Percentiles rank a stretch among this genome's conserved stretches.
Conservation (phyloP, 1,139 yeast genomes). For the Yamadazyma mexicana region DNA sequence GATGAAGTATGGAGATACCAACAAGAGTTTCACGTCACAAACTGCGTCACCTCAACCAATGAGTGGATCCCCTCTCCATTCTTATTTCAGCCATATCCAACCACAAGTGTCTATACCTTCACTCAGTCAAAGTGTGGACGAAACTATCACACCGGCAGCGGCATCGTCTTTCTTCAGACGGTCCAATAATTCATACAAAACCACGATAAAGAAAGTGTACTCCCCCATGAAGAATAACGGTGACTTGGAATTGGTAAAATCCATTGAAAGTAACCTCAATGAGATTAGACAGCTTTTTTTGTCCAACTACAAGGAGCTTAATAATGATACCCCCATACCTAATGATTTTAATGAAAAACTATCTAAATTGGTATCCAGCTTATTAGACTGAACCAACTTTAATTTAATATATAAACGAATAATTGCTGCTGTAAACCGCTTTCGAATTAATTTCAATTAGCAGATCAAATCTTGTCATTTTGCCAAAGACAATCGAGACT, state of each 20-base stretch:
- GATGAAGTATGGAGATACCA: slow-evolving; percentile 27
- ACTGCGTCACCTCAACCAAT: slow-evolving; percentile 7
- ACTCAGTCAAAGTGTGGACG: slow-evolving; percentile 1
- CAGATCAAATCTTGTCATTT: too few relatives aligned
- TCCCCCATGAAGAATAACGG: slow-evolving; percentile 37
- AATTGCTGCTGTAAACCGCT: too few relatives aligned
- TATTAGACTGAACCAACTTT: slow-evolving; percentile 12
- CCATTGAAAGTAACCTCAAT: slow-evolving; percentile 26
- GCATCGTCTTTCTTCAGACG: slow-evolving; percentile 8
- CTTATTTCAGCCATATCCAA: slow-evolving; percentile 7
- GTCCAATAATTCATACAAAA: slow-evolving; percentile 28
- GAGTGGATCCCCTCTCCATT: slow-evolving; percentile 7
- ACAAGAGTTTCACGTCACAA: slow-evolving; percentile 1
- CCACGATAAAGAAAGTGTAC: slow-evolving; percentile 37
- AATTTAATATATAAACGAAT: too few relatives aligned
- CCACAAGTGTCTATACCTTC: neutral
- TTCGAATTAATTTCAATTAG: neutral
- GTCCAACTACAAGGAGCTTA: slow-evolving; percentile 8
- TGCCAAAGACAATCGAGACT: too few relatives aligned
- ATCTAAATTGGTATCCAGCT: slow-evolving; percentile 17
- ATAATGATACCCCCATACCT: slow-evolving; percentile 6
- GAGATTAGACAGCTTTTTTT: slow-evolving; percentile 28
- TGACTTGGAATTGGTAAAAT: slow-evolving; percentile 26
- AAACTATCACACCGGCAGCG: neutral
- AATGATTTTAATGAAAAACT: slow-evolving; percentile 22